Evolutionary conservation across 768 basidiomycete genomes (phyloP), one percentile per base, ranked within the genome.

Genomic region (Suillus tomentosus): DNA sequence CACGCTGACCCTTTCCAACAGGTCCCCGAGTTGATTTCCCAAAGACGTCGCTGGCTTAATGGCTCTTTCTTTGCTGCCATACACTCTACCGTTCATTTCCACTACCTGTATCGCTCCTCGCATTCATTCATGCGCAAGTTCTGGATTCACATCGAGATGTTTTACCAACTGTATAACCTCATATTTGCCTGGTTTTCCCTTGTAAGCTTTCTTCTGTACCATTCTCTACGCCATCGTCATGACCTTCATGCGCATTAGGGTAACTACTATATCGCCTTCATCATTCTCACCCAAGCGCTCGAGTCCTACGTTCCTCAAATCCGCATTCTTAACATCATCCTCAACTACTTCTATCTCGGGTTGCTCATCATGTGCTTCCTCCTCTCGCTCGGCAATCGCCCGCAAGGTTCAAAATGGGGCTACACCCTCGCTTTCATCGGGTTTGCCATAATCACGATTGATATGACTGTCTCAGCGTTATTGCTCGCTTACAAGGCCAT

Each of bases 21-120:
- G 85, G 88, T 96, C 19, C 94, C 96, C 0, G 96, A 98, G 74
- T 78, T 99, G 65, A 94, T 99, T 70, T 93, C 93, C 0, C 96
- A 99, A 73, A 90, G 96, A 59, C 85, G 96, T 43, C 89, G 96
- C 47, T 99, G 96, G 96, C 84, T 99, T 34, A 98, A 98, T 75
- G 95, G 96, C 15, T 96, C 94, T 4, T 99, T 99, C 87, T 99
- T 99, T 76, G 97, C 96, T 11, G 94, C 92, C 0, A 87, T 99
- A 17, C 95, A 99, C 78, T 89, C 90, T 63, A 91, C 88, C 5
- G 82, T 95, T 67, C 94, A 99, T 74, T 99, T 99, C 77, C 89
- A 92, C 68, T 98, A 98, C 73, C 86, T 99, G 47, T 99, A 99
- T 75, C 87, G 96, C 31, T 94, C 91, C 10, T 89, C 92, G 22